Conservation (phyloP, 73 alveolate species). For the Paramecium pentaurelia region DNA sequence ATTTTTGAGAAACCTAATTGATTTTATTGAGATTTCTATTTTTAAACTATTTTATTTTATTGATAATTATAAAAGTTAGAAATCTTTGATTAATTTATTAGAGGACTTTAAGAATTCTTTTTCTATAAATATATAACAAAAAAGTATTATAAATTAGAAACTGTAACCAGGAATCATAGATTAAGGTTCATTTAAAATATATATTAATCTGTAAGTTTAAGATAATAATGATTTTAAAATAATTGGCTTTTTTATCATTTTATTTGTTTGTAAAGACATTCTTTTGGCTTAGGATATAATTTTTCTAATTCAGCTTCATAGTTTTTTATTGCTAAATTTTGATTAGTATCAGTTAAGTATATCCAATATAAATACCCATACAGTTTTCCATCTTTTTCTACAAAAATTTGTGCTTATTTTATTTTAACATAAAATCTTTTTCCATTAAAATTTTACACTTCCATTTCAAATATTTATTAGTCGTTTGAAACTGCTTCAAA, state of each 20-base stretch:
- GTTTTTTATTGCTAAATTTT: neutral
- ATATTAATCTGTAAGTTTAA: neutral
- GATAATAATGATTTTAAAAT: neutral
- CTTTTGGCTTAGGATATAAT: constrained; percentile 1
- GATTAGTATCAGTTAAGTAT: neutral
- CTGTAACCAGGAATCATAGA: neutral
- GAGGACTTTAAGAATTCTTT: neutral
- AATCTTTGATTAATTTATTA: neutral
- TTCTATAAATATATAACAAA: neutral
- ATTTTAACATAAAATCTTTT: neutral
- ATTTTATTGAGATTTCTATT: neutral
- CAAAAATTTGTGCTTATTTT: neutral
- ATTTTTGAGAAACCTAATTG: neutral
- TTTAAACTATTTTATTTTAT: neutral
- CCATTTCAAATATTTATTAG: neutral
- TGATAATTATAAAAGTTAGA: neutral
- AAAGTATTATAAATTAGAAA: neutral
- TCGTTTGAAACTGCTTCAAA: constrained; percentile 8
- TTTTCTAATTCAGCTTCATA: neutral
- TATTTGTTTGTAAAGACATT: neutral
- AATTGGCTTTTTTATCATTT: neutral
- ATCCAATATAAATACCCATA: constrained; percentile 1
- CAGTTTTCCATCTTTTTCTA: neutral
- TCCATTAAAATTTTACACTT: constrained; percentile 24
- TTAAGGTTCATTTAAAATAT: neutral